Evolutionary conservation across 768 basidiomycete species (phyloP).

Genomic region (Tulasnella sp.): DNA sequence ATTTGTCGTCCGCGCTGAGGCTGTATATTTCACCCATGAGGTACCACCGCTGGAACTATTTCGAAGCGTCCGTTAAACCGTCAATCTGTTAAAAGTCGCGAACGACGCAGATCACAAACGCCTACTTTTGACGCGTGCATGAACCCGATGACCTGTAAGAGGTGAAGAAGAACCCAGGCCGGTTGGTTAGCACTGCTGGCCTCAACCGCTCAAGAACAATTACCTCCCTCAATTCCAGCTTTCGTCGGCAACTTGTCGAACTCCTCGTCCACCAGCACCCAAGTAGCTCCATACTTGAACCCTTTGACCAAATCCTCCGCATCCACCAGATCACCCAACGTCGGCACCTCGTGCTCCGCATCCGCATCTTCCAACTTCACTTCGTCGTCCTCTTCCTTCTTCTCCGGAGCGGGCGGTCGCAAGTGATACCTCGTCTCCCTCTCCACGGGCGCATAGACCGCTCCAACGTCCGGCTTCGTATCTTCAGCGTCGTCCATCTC

Average conservation of each 20-base stretch:
- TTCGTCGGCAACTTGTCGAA: conserved; percentile 69
- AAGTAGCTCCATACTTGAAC: conserved; percentile 87
- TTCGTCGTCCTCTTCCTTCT: conserved; percentile 11
- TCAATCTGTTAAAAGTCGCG: neutral
- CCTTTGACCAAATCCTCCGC: conserved; percentile 76
- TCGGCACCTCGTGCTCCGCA: conserved; percentile 41
- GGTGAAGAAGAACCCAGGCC: neutral
- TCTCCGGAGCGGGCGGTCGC: conserved; percentile 37
- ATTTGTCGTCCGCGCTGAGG: conserved; percentile 69
- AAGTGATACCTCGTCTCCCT: conserved; percentile 56
- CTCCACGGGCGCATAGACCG: conserved; percentile 43
- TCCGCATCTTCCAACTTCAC: conserved; percentile 36
- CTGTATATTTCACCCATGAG: conserved; percentile 83
- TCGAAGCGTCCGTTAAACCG: conserved; percentile 16
- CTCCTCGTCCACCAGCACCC: conserved; percentile 82
- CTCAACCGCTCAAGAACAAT: neutral
- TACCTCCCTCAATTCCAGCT: conserved; percentile 66
- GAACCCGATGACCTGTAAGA: conserved; percentile 63
- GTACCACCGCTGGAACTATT: conserved; percentile 76
- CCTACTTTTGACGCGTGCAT: conserved; percentile 63
- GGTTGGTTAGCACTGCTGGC: neutral
- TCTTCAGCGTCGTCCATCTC: conserved; percentile 33
- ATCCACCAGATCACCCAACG: conserved; percentile 44
- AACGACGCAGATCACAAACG: neutral
- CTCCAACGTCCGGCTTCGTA: conserved; percentile 24